Percentiles rank a stretch among this genome's conserved stretches.
Evolutionary conservation across 805 yeast genomes (phyloP).

Genomic region (Candida ortonii): DNA sequence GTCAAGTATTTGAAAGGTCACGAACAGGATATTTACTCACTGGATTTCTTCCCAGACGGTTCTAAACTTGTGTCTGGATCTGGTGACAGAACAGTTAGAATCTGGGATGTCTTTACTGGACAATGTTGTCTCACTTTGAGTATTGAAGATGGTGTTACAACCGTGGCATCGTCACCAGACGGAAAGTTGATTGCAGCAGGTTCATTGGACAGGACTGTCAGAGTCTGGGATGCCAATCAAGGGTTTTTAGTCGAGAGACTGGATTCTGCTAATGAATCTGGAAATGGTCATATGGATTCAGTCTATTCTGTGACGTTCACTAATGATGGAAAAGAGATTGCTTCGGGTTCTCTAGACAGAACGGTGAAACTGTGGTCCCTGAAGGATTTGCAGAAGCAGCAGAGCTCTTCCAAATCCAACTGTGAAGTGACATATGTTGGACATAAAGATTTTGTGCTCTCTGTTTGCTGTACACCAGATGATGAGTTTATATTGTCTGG

Average conservation of each 20-base stretch:
- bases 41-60: constrained; percentile 94
- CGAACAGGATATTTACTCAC: constrained; percentile 95
- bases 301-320: constrained; percentile 94
- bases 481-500: constrained; percentile 90
- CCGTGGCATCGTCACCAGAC: constrained; percentile 95
- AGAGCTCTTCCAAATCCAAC: constrained; percentile 46
- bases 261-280: constrained; percentile 82
- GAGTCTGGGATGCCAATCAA: constrained; percentile 94
- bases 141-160: constrained; percentile 97
- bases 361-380: constrained; percentile 95
- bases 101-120: constrained; percentile 92
- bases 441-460: constrained; percentile 91
- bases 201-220: constrained; percentile 87
- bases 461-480: constrained; percentile 92
- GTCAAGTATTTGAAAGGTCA: constrained; percentile 88
- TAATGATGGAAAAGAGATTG: constrained; percentile 85
- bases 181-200: constrained; percentile 96
- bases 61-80: constrained; percentile 90
- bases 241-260: constrained; percentile 90
- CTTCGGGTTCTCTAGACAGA: constrained; percentile 92
- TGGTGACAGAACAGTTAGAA: constrained; percentile 93
- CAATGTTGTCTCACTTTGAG: constrained; percentile 84
- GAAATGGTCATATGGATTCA: constrained; percentile 94
- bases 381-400: constrained; percentile 51
- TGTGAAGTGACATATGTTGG: constrained; percentile 94